These are phyloP conservation scores for Austroboletus olivaceoglutinosus DNA, from an alignment of 1,284 basidiomycete genomes.

Conservation along the genomic window DNA sequence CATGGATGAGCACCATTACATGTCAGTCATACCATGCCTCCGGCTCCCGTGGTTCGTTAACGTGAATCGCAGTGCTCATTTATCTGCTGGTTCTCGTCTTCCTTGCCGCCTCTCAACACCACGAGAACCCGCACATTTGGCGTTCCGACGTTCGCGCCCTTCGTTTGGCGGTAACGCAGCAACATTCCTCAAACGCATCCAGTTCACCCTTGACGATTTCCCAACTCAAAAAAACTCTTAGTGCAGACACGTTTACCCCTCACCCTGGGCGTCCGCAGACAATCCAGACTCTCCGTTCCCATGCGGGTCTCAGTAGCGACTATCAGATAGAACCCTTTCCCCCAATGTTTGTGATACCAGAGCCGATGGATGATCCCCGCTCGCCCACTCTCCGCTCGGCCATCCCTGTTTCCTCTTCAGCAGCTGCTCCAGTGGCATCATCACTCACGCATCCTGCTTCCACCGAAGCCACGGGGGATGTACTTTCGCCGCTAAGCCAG, in stretches of 20 bases:
- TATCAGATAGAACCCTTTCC: conserved; percentile 50
- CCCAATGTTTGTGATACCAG: conserved; percentile 19
- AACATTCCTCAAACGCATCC: conserved; percentile 28
- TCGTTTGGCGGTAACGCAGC: conserved; percentile 34
- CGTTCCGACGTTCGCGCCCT: conserved; percentile 48
- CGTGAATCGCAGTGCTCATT: conserved; percentile 37
- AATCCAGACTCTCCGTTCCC: conserved; percentile 34
- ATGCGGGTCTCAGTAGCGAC: conserved; percentile 38
- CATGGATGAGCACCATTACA: conserved; percentile 57
- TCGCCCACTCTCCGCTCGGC: conserved; percentile 26
- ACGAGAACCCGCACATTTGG: conserved; percentile 52
- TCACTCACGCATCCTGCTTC: conserved; percentile 8
- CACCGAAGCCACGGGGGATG: background rate
- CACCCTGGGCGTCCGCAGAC: conserved; percentile 40
- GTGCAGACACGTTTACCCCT: conserved; percentile 41
- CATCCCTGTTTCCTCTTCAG: conserved; percentile 16
- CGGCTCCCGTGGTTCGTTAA: conserved; percentile 1
- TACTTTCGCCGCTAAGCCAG: conserved; percentile 11
- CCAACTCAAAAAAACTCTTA: conserved; percentile 33
- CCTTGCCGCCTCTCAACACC: conserved; percentile 36
- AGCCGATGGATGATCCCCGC: conserved; percentile 24
- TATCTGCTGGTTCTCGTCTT: conserved; percentile 43
- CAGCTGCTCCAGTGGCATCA: conserved; percentile 1
- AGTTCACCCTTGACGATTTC: conserved; percentile 32
- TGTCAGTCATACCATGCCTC: conserved; percentile 42